Evolutionary conservation across 495 filamentous ascomycete species (phyloP).

Genomic region (Daldinia caldariorum): DNA sequence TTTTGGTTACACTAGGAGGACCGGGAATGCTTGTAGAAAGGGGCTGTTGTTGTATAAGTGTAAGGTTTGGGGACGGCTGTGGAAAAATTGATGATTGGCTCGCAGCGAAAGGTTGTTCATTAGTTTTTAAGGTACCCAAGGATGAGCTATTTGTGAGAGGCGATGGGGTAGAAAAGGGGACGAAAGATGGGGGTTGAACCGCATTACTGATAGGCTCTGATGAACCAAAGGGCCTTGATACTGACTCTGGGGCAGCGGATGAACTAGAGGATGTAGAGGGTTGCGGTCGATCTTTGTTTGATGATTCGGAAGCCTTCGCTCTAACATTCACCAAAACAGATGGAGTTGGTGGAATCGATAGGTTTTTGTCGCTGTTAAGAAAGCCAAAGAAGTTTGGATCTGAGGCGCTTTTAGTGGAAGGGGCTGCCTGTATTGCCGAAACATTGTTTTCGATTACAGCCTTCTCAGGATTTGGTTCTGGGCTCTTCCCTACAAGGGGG

Average conservation of each 20-base stretch:
- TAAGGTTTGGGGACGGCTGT: not conserved
- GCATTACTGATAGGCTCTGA: constrained; percentile 5
- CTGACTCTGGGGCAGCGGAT: constrained; percentile 4
- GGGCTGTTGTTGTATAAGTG: not conserved
- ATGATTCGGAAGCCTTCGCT: constrained; percentile 1
- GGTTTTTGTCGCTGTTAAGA: constrained; percentile 14
- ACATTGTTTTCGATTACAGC: constrained; percentile 12
- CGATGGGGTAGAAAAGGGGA: not conserved
- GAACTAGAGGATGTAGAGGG: not conserved
- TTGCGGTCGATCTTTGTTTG: constrained; percentile 20
- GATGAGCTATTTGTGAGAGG: not conserved
- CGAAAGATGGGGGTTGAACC: not conserved
- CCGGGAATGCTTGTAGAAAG: not conserved
- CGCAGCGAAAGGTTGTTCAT: not conserved
- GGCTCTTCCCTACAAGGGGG: not conserved
- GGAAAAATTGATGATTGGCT: not conserved
- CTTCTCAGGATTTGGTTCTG: constrained; percentile 6
- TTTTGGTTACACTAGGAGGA: constrained; percentile 6
- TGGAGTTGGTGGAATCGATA: not conserved
- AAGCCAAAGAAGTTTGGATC: constrained; percentile 7
- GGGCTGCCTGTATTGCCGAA: not conserved
- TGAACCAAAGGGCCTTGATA: not conserved
- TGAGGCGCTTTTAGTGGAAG: not conserved
- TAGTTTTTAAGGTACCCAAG: not conserved
- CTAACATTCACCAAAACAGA: not conserved